Evolutionary conservation across 2,329 filamentous ascomycete species (phyloP).

Genomic region (Verticillium zaregamsianum): DNA sequence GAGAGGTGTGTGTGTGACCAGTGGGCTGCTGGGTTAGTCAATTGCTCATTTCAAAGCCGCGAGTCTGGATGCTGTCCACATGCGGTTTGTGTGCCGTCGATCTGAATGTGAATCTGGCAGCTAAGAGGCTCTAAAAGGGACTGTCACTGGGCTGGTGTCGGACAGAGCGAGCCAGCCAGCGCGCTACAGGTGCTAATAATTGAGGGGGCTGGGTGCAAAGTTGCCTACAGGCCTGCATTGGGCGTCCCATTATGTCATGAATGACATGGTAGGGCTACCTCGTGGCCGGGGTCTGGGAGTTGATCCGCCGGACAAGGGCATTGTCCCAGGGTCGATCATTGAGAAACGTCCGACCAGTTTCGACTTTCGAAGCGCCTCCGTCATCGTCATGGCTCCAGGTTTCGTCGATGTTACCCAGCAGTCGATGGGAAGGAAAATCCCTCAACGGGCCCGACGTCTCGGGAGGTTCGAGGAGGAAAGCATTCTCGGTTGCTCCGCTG

Average conservation of each 20-base stretch:
- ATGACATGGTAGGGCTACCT: not conserved
- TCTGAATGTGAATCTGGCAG: not conserved
- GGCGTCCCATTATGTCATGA: not conserved
- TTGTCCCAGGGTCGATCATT: constrained; percentile 1
- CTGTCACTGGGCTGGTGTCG: not conserved
- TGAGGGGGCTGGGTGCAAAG: not conserved
- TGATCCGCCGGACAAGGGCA: not conserved
- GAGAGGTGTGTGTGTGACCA: not conserved
- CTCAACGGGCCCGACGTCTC: not conserved
- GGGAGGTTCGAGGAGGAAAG: not conserved
- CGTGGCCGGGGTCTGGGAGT: not conserved
- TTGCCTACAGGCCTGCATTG: not conserved
- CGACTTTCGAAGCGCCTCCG: not conserved
- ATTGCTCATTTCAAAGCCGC: not conserved
- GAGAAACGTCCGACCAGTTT: not conserved
- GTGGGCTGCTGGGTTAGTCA: not conserved
- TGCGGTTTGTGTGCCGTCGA: not conserved
- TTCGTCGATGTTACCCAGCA: not conserved
- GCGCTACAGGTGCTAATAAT: not conserved
- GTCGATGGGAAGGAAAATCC: not conserved
- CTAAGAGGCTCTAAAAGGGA: not conserved
- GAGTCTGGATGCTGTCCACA: not conserved
- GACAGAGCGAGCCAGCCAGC: not conserved
- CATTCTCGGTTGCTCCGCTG: not conserved
- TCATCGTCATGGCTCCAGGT: not conserved